Evolutionary conservation across 768 basidiomycete genomes (phyloP).

Genomic region (Lentinula raphanica): DNA sequence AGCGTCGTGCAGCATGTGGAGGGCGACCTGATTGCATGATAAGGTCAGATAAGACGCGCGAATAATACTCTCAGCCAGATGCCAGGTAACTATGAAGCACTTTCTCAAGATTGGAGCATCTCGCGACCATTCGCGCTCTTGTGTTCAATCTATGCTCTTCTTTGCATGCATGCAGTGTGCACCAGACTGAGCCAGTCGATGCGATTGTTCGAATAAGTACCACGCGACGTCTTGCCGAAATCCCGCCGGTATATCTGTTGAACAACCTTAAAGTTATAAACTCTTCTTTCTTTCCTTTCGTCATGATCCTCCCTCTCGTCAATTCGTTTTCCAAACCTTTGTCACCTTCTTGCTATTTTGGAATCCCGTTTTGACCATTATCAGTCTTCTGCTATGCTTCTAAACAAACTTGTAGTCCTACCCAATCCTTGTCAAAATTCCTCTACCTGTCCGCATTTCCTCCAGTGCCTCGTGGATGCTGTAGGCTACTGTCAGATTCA

Average conservation of each 20-base stretch:
- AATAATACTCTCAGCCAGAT: no score
- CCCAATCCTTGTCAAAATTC: conserved; percentile 4
- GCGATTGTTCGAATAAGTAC: no score
- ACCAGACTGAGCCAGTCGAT: no score
- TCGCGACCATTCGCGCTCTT: no score
- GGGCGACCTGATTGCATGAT: background rate
- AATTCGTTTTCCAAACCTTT: background rate
- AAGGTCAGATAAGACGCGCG: background rate
- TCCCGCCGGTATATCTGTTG: no score
- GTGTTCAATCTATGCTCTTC: no score
- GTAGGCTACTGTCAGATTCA: background rate
- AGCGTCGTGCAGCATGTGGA: background rate
- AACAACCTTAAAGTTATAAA: no score
- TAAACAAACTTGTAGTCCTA: background rate
- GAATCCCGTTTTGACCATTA: background rate
- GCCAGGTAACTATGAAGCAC: no score
- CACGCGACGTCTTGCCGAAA: no score
- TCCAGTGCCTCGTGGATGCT: conserved; percentile 1
- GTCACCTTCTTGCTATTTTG: background rate
- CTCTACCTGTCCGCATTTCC: conserved; percentile 1
- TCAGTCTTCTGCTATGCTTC: background rate
- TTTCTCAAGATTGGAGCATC: no score
- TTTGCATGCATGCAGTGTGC: no score
- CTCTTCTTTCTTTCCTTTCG: background rate
- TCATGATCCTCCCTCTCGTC: background rate